Percentiles rank a stretch among this genome's conserved stretches.
Conservation (phyloP, 768 basidiomycete genomes). For the Amylocystis lapponica region DNA sequence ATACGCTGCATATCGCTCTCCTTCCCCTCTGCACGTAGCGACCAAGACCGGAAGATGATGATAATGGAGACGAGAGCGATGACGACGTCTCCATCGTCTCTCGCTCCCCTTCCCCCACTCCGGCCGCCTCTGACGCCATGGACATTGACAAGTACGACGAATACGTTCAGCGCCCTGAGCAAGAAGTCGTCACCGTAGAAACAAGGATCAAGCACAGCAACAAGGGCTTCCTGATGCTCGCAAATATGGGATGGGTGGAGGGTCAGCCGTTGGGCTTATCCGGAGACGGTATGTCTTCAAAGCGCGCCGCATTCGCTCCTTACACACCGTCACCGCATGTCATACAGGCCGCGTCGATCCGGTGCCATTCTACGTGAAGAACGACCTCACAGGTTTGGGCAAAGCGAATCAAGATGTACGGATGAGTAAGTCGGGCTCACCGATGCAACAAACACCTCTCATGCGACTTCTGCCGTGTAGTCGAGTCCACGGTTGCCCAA, state of each 20-base stretch:
- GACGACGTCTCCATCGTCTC: constrained; percentile 72
- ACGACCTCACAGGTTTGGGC: constrained; percentile 73
- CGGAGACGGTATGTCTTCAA: constrained; percentile 52
- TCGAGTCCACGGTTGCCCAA: constrained; percentile 80
- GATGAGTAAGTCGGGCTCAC: constrained; percentile 44
- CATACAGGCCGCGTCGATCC: constrained; percentile 77
- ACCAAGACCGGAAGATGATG: constrained; percentile 34
- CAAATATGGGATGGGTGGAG: constrained; percentile 79
- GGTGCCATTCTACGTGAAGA: constrained; percentile 75
- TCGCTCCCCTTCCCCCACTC: constrained; percentile 66
- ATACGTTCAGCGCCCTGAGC: constrained; percentile 36
- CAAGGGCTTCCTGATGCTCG: constrained; percentile 75
- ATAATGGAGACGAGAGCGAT: constrained; percentile 47
- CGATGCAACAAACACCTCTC: neutral
- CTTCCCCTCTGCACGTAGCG: constrained; percentile 52
- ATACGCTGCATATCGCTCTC: constrained; percentile 47
- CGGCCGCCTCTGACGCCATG: constrained; percentile 35
- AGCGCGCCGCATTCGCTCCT: no score
- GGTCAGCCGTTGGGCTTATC: constrained; percentile 74
- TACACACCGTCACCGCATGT: constrained; percentile 2
- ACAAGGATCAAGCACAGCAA: constrained; percentile 76
- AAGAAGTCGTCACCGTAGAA: constrained; percentile 73
- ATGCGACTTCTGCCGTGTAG: neutral
- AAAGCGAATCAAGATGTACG: constrained; percentile 74
- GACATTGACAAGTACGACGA: constrained; percentile 66